Conservation (phyloP, 2,329 filamentous ascomycete species). For the Cryphonectria naterciae region DNA sequence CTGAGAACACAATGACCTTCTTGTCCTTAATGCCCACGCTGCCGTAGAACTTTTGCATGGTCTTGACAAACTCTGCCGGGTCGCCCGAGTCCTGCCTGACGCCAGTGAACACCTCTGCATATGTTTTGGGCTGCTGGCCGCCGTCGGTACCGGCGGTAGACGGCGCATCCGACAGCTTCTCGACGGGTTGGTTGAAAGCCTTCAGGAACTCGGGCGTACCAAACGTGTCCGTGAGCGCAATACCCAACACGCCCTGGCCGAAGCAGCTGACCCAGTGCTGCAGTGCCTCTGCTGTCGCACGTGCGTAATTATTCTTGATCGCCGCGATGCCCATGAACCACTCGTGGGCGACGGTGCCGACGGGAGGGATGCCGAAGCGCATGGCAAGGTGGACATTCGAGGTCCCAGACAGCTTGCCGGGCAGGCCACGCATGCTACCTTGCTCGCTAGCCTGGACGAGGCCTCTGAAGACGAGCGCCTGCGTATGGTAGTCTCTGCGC, state of each 20-base stretch:
- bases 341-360: slow-evolving; percentile 92
- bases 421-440: slow-evolving; percentile 63
- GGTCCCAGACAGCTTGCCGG: slow-evolving; percentile 80
- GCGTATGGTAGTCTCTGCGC: slow-evolving; percentile 90
- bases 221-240: slow-evolving; percentile 95
- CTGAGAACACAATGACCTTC: slow-evolving; percentile 94
- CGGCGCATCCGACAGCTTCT: slow-evolving; percentile 47
- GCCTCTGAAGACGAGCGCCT: slow-evolving; percentile 87
- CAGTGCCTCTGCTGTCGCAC: slow-evolving; percentile 82
- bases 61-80: slow-evolving; percentile 76
- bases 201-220: slow-evolving; percentile 87
- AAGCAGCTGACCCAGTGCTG: slow-evolving; percentile 91
- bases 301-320: slow-evolving; percentile 81
- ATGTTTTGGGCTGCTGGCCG: slow-evolving; percentile 58
- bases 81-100: slow-evolving; percentile 91
- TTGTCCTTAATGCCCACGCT: slow-evolving; percentile 72
- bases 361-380: slow-evolving; percentile 81
- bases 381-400: slow-evolving; percentile 98
- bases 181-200: slow-evolving; percentile 73
- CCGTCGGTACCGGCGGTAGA: slow-evolving; percentile 38
- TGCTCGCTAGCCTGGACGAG: slow-evolving; percentile 79
- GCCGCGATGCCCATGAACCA: slow-evolving; percentile 99
- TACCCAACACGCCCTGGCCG: slow-evolving; percentile 79
- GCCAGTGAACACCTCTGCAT: slow-evolving; percentile 81
- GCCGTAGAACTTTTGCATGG: slow-evolving; percentile 83